Base-by-base conservation (phyloP, 768 basidiomycete species). In the Naganishia vishniacii region DNA sequence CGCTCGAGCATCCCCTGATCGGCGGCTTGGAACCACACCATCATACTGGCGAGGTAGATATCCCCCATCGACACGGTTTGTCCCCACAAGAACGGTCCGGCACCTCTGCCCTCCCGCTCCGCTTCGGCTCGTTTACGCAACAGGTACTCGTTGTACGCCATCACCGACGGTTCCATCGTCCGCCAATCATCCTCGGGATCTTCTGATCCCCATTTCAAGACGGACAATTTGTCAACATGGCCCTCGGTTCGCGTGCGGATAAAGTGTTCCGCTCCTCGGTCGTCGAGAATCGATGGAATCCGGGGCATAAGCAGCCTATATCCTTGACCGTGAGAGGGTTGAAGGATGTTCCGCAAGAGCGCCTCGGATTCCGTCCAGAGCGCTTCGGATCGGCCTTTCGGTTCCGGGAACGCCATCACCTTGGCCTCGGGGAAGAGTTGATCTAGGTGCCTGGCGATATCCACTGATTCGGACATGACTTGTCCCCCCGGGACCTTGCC, bases 1-100 rank as follows among this genome's bases (percentile, higher is more conserved):
- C 60, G 34, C 16, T 61, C 48, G n/a, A 66, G 34, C 6, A 51
- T 20, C 28, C 31, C 31, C 41, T 53, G 26, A 16, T 44, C 40
- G 2, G 48, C 59, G 1, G 40, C 11, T 12, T 42, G 48, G 29
- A 66, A 61, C 65, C 65, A 66, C n/a, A 46, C 60, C 15, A 66
- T 15, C 23, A 61, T n/a, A 16, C 26, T 26, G 3, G 51, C 49
- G 60, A 61, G 40, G 48, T 51, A 56, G 34, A 60, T 41, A 28
- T 66, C 65, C 7, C 60, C 65, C 49, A 47, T 61, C 28, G 59
- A 61, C 8, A 42, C 26, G 3, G 60, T 66, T n/a, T 44, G 12
- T 13, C 65, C 65, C 31, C 49, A 29, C 15, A 51, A 28, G 60
- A 66, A 66, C 25, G 65, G 65, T 8, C 65, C n/a, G n/a, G n/a